phyloP scores from a whole-genome alignment of 495 filamentous ascomycete species.

The Talaromyces trachyspermus region DNA sequence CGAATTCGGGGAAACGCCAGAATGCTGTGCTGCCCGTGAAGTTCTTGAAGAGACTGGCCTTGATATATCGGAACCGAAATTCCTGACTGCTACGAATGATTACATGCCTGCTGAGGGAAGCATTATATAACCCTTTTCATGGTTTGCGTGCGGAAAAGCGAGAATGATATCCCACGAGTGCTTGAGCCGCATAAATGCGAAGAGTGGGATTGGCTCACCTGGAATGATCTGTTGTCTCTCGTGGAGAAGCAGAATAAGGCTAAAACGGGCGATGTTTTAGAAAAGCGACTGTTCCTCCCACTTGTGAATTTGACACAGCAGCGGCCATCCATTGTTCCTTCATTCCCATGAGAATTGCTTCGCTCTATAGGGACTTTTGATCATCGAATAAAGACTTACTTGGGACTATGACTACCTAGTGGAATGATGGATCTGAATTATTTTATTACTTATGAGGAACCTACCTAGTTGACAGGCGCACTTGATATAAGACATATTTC shows the following conservation, averaged over 20 bases:
- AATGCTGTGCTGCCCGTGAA: slow-evolving; percentile 55
- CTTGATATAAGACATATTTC: too few relatives aligned
- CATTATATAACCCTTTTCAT: slow-evolving; percentile 66
- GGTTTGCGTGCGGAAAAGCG: slow-evolving; percentile 31
- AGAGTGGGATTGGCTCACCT: slow-evolving; percentile 53
- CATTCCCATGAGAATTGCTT: too few relatives aligned
- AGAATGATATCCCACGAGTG: slow-evolving; percentile 33
- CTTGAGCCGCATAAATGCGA: slow-evolving; percentile 61
- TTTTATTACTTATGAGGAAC: too few relatives aligned
- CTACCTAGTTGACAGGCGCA: too few relatives aligned
- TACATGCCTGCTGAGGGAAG: slow-evolving; percentile 40
- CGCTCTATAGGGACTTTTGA: too few relatives aligned
- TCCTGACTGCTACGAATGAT: slow-evolving; percentile 53
- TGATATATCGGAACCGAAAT: slow-evolving; percentile 33
- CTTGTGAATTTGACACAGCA: slow-evolving; percentile 46
- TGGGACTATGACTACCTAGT: too few relatives aligned
- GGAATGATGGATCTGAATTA: too few relatives aligned
- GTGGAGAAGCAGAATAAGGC: slow-evolving; percentile 22
- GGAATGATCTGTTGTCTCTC: slow-evolving; percentile 30
- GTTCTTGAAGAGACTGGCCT: slow-evolving; percentile 61
- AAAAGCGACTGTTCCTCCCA: slow-evolving; percentile 46
- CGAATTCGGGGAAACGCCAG: slow-evolving; percentile 53
- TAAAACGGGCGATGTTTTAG: slow-evolving; percentile 16
- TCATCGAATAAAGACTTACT: too few relatives aligned
- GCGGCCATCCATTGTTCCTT: too few relatives aligned